Evolutionary conservation across 2,329 filamentous ascomycete species (phyloP).

Genomic region (Diaporthe helianthi): DNA sequence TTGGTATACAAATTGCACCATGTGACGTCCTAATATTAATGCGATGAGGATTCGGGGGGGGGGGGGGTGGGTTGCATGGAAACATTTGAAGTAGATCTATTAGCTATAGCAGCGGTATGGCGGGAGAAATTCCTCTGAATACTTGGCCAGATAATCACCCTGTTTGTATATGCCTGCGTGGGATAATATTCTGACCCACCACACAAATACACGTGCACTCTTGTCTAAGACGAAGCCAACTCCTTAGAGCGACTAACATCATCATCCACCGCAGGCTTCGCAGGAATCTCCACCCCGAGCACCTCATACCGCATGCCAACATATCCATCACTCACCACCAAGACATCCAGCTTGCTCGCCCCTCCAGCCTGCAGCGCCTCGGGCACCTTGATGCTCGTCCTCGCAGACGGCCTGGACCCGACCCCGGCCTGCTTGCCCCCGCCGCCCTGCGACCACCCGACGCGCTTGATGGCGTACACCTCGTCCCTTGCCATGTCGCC

Average conservation of each 20-base stretch:
- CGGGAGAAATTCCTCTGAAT: neutral
- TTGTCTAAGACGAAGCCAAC: conserved; percentile 29
- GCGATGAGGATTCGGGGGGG: no score
- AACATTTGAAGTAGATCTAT: no score
- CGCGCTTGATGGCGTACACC: conserved; percentile 83
- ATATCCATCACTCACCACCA: conserved; percentile 88
- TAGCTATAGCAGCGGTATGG: neutral
- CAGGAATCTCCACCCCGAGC: conserved; percentile 59
- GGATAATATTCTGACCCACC: neutral
- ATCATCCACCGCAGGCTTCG: conserved; percentile 55
- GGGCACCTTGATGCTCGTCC: conserved; percentile 67
- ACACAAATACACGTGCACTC: no score
- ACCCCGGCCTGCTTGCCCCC: conserved; percentile 43
- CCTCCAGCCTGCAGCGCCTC: conserved; percentile 43
- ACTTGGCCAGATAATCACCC: neutral
- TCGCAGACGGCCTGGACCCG: conserved; percentile 58
- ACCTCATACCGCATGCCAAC: conserved; percentile 70
- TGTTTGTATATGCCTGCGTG: neutral
- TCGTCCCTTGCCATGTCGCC: conserved; percentile 74
- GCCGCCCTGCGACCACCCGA: conserved; percentile 68
- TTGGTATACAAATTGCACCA: neutral
- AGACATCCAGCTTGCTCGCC: conserved; percentile 72
- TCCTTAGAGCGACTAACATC: conserved; percentile 54
- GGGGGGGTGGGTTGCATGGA: neutral
- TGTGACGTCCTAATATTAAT: neutral